Base-by-base conservation (phyloP, 768 basidiomycete species). In the Termitomyces sp. region DNA sequence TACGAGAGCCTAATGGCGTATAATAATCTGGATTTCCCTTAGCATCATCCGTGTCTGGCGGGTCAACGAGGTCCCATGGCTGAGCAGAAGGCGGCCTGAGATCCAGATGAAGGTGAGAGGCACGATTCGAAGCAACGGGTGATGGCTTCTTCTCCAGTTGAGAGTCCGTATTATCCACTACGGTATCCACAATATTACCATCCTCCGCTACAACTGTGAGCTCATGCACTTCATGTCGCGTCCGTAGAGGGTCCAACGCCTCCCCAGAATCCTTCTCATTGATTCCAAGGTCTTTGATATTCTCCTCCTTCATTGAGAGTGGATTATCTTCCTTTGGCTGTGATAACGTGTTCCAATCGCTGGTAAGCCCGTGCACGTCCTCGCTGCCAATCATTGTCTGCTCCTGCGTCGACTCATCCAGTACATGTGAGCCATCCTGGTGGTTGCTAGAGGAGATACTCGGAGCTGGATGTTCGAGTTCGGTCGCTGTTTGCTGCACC, bases 11-110 rank as follows among this genome's bases (percentile, higher is more conserved):
- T 17, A 74, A 60, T 50, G 75, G 74, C 40, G 80, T 78, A 61
- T 80, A 80, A 65, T 75, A 75, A 23, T 77, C 72, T 27, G 62
- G 65, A 61, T 63, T 71, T 60, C 65, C 59, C 56, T 70, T 71
- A 9, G 63, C 60, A 35, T 72, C 78, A 58, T 76, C 76, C 23
- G 73, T 73, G 35, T 73, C 65, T 5, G 82, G 81, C 12, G 81
- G 82, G 41, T 77, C 75, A 23, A 81, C 67, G 45, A 79, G 72
- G 41, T 89, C 87, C 89, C 89, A 90, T 16, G 82, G 83, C 60
- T 82, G 83, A 42, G 87, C 83, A 31, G 85, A 80, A 19, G 79
- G 72, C 17, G 76, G 67, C 59, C 78, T 79, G 52, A 81, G 68
- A 64, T 82, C 75, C 60, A 83, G 70, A 45, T 75, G 76, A 51